Evolutionary conservation across 495 filamentous ascomycete species (phyloP).

Genomic region (Tuber aestivum): DNA sequence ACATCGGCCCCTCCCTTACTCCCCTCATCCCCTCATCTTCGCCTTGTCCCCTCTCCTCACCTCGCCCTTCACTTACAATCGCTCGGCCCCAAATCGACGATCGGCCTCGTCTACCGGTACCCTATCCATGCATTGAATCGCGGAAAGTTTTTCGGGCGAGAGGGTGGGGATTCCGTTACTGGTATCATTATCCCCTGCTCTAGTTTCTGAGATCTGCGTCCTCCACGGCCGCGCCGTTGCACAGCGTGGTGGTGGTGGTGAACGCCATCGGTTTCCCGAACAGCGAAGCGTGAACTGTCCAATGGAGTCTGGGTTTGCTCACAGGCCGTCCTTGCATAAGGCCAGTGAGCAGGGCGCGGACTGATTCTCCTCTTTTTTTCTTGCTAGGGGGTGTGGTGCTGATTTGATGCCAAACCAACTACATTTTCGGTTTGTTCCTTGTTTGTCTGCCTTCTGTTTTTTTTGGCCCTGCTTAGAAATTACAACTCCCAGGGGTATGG

Average conservation of each 20-base stretch:
- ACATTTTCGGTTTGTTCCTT: not conserved
- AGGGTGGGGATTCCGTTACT: not conserved
- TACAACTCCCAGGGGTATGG: not conserved
- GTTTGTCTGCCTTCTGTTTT: not conserved
- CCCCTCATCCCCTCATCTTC: not conserved
- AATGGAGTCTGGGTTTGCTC: not conserved
- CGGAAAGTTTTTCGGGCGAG: not conserved
- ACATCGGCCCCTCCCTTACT: not conserved
- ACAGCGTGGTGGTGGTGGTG: not conserved
- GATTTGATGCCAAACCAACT: not conserved
- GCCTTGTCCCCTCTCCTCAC: not conserved
- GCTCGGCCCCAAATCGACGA: not conserved
- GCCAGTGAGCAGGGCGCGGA: not conserved
- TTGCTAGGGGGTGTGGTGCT: not conserved
- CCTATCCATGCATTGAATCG: not conserved
- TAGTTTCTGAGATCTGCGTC: not conserved
- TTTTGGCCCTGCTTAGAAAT: not conserved
- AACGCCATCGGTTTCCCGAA: not conserved
- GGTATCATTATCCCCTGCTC: not conserved
- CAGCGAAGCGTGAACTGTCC: not conserved
- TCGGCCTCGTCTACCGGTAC: not conserved
- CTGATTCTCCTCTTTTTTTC: not conserved
- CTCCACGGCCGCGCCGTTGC: not conserved
- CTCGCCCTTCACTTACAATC: not conserved
- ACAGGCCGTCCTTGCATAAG: not conserved